A percentile compares a stretch with the other conserved stretches of the same genome.
Evolutionary conservation across 2,329 filamentous ascomycete genomes (phyloP).

Genomic region (Penicillium hesseltinei): DNA sequence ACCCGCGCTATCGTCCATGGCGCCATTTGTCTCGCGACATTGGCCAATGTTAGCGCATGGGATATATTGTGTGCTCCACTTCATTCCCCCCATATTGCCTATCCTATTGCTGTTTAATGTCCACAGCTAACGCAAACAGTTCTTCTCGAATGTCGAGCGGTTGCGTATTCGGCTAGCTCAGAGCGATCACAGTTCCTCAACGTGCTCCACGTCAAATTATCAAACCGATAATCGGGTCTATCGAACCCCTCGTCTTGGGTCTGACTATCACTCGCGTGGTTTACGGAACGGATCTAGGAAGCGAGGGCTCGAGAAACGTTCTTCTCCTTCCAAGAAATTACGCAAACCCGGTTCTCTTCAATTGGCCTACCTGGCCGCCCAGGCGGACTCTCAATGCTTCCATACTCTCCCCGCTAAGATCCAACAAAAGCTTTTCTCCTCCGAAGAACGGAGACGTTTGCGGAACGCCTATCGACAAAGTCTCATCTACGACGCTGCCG

Average conservation of each 20-base stretch:
- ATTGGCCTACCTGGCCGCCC: conserved; percentile 43
- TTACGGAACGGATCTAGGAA: conserved; percentile 16
- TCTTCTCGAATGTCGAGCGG: conserved; percentile 43
- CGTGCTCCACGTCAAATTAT: conserved; percentile 19
- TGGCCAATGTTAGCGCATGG: conserved; percentile 3
- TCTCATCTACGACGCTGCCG: conserved; percentile 57
- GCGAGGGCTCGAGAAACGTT: conserved; percentile 18
- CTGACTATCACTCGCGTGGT: conserved; percentile 18
- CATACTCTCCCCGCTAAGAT: conserved; percentile 70
- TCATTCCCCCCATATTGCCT: conserved; percentile 10
- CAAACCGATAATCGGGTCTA: conserved; percentile 20
- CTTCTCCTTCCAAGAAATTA: conserved; percentile 23
- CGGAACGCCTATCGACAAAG: conserved; percentile 55
- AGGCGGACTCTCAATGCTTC: conserved; percentile 66
- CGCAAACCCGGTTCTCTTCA: conserved; percentile 39
- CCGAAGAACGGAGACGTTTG: conserved; percentile 64
- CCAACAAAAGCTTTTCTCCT: conserved; percentile 66
- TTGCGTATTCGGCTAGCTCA: conserved; percentile 37
- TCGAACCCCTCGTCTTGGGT: conserved; percentile 13
- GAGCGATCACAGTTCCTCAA: conserved; percentile 25
- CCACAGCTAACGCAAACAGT: conserved; percentile 29
- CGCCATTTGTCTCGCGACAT: background rate
- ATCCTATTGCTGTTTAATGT: conserved; percentile 1
- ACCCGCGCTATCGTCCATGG: conserved; percentile 16
- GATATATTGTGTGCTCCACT: conserved; percentile 3